Base-by-base conservation (phyloP, 352 stramenopile genomes). In the Plasmopara viticola region DNA sequence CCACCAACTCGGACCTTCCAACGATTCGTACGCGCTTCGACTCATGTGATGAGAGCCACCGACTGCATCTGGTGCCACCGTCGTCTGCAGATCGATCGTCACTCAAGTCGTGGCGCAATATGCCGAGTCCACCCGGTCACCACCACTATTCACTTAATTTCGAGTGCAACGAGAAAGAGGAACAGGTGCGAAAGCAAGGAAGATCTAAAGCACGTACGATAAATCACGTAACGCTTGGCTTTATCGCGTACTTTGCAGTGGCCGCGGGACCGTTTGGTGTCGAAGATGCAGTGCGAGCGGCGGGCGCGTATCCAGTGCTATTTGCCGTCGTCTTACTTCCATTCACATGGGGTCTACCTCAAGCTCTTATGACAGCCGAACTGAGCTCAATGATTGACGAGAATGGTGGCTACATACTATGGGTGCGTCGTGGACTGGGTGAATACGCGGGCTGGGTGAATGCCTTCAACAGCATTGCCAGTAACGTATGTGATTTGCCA, bases 231-330 rank as follows among this genome's bases (percentile, higher is more conserved):
- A 87, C 78, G 38, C 64, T 93, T 6, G 83, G 80, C 35, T 90
- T 90, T 60, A 88, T 93, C 47, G 80, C 83, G 37, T 93, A 89
- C 66, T 88, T 93, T 47, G 78, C 83, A 5, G 80, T 93, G 9
- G 82, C 80, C 2, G 74, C 78, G 9, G 83, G 83, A 2, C 80
- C 83, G 0, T 93, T 91, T 46, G 83, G 83, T 4, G 72, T 93
- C 9, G 83, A 93, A 48, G 77, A 87, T 38, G 83, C 83, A 5
- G 83, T 93, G 39, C 64, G 68, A 39, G 83, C 83, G 0, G 80
- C 83, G 0, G 83, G 83, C 2, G 67, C 80, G 17, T 89, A 82
- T 44, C 80, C 78, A 0, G 78, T 90, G 14, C 54, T 91, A 4
- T 47, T 90, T 33, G 83, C 80, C 0, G 77, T 93, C 1, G 70